Conservation (phyloP, 208 protist genomes). For the Wallacemonas rigidus region DNA sequence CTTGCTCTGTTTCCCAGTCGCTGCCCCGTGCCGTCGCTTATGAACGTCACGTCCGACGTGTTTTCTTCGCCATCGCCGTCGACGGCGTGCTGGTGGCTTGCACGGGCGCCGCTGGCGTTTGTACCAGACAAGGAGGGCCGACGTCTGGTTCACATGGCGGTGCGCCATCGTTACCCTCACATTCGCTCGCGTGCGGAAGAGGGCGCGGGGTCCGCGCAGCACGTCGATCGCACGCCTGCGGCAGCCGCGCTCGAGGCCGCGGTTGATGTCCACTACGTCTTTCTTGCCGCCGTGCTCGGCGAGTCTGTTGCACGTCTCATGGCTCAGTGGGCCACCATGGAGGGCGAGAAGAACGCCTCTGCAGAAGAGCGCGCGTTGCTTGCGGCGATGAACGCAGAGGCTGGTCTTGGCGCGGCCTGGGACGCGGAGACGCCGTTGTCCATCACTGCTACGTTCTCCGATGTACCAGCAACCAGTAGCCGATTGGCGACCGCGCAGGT, state of each 20-base stretch:
- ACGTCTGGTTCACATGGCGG: slow-evolving; percentile 25
- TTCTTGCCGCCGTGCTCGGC: slow-evolving; percentile 40
- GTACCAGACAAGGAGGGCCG: slow-evolving; percentile 25
- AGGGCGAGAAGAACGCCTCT: not conserved
- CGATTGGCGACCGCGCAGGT: too few relatives aligned
- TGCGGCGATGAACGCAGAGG: slow-evolving; percentile 7
- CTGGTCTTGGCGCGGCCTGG: not conserved
- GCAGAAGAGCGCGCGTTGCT: not conserved
- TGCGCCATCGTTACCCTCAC: slow-evolving; percentile 51
- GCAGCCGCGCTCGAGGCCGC: slow-evolving; percentile 21
- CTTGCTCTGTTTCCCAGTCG: not conserved
- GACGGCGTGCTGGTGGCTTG: slow-evolving; percentile 2
- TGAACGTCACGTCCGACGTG: too few relatives aligned
- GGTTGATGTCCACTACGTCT: slow-evolving; percentile 41
- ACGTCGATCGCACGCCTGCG: not conserved
- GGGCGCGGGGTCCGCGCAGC: too few relatives aligned
- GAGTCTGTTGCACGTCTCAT: slow-evolving; percentile 32
- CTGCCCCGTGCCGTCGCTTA: not conserved
- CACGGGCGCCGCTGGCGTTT: slow-evolving; percentile 15
- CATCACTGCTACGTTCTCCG: not conserved
- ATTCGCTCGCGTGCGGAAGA: slow-evolving; percentile 28
- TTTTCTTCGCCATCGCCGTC: too few relatives aligned
- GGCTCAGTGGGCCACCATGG: slow-evolving; percentile 30
- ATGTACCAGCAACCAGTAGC: not conserved
- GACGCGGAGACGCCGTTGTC: not conserved